These are phyloP conservation scores for Chlorencoelia australis DNA, from an alignment of 2,329 filamentous ascomycete genomes.

Conservation along the genomic window DNA sequence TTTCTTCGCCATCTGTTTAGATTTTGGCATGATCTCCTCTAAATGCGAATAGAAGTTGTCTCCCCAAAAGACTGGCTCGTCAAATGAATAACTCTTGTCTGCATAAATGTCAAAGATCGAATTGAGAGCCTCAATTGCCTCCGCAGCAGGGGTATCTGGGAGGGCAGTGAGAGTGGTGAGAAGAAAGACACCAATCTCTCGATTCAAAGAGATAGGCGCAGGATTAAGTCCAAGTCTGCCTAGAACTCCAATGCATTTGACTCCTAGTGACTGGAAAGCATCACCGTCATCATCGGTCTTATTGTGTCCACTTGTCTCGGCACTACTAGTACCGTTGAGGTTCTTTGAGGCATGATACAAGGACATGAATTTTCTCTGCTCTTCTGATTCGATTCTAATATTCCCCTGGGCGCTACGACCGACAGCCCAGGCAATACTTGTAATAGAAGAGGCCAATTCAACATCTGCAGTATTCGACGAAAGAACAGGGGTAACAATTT, in stretches of 20 bases:
- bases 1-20: constrained; percentile 45
- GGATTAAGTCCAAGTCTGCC: constrained; percentile 51
- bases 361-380: constrained; percentile 54
- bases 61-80: constrained; percentile 54
- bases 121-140: constrained; percentile 54
- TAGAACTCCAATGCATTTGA: constrained; percentile 58
- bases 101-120: constrained; percentile 59
- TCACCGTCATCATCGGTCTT: constrained; percentile 30
- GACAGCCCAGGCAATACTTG: constrained; percentile 56
- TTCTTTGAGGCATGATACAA: constrained; percentile 50
- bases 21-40: constrained; percentile 42
- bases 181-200: constrained; percentile 54
- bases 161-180: constrained; percentile 42
- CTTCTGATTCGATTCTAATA: constrained; percentile 39
- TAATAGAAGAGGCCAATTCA: constrained; percentile 50
- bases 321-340: constrained; percentile 20
- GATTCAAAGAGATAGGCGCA: constrained; percentile 43
- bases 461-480: constrained; percentile 51
- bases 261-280: constrained; percentile 49
- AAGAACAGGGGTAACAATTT: constrained; percentile 46
- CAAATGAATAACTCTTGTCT: constrained; percentile 47
- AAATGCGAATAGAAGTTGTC: constrained; percentile 49
- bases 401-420: constrained; percentile 43
- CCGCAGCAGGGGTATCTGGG: constrained; percentile 44
- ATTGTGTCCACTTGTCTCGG: constrained; percentile 11